Evolutionary conservation across 176 grass and related monocot species (phyloP).

Genomic region (Miscanthus lutarioriparius): DNA sequence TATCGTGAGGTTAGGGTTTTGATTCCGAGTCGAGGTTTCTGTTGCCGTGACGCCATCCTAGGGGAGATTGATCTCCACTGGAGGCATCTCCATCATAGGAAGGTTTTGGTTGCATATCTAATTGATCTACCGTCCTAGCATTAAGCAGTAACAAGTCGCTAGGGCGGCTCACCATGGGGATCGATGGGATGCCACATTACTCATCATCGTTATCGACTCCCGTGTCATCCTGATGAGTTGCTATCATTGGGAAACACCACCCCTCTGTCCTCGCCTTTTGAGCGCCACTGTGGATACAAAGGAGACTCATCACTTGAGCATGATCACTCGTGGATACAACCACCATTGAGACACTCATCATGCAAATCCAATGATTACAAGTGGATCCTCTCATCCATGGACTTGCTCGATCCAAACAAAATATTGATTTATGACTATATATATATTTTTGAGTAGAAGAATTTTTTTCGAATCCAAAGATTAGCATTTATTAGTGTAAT

Average conservation of each 20-base stretch:
- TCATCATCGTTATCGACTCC: neutral
- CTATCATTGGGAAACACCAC: neutral
- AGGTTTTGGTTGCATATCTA: neutral
- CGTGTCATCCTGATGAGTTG: neutral
- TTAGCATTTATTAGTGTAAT: too few relatives aligned
- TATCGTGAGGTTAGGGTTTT: neutral
- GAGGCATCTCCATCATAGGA: neutral
- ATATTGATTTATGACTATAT: too few relatives aligned
- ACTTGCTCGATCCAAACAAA: too few relatives aligned
- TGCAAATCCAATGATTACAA: too few relatives aligned
- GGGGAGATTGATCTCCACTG: neutral
- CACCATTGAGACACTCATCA: too few relatives aligned
- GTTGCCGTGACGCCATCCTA: fast-evolving
- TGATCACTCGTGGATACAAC: too few relatives aligned
- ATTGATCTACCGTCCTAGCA: neutral
- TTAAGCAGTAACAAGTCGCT: neutral
- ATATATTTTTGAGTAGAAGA: too few relatives aligned
- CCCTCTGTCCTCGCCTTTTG: too few relatives aligned
- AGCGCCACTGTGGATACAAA: too few relatives aligned
- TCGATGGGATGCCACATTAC: neutral
- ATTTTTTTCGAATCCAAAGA: too few relatives aligned
- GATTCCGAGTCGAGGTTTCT: neutral
- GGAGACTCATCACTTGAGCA: too few relatives aligned
- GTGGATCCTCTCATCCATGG: too few relatives aligned
- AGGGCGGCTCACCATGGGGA: neutral